Evolutionary conservation across 306 rosid species (phyloP), one percentile per base, ranked within the genome.

Genomic region (Abrus precatorius): DNA sequence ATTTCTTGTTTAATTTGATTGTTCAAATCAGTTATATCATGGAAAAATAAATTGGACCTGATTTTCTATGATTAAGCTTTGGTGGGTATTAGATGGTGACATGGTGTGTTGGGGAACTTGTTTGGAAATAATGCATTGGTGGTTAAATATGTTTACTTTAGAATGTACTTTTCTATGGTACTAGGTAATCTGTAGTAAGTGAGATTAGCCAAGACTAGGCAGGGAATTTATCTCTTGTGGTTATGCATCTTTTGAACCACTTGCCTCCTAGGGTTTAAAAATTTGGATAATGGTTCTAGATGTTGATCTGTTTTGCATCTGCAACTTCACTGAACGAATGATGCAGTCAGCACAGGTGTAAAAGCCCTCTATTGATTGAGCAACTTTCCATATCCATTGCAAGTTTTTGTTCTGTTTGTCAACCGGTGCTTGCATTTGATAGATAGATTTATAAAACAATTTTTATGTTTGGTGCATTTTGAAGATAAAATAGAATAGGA

Each of bases 81-180:
- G 30, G 20, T 7, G 32, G 76, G 29, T 57, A 27, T 29, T 27
- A 52, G 61, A 52, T 82, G 59, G 43, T 75, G 52, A 47, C 70
- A 52, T 9, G 40, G 60, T 38, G 20, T 55, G 43, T 55, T n/a
- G 40, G 59, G 74, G 68, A 63, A 49, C 56, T 61, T 41, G 20
- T 52, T 66, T 13, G 43, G 13, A 80, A 41, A 63, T 72, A 80
- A 40, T 50, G 57, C 67, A 29, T 43, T 30, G 52, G 41, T 49
- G 6, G 84, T 5, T 52, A 52, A 45, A 57, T 20, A 12, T 71
- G 56, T 7, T 56, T 8, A 63, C 36, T 12, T 7, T 13, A 49
- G 32, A 13, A 48, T 41, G 43, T 59, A 33, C 61, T 69, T 79
- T 28, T 55, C 40, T 69, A 8, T 45, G 53, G 50, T 27, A 6